Conservation (phyloP, 257 asterid species). For the Lycium barbarum region DNA sequence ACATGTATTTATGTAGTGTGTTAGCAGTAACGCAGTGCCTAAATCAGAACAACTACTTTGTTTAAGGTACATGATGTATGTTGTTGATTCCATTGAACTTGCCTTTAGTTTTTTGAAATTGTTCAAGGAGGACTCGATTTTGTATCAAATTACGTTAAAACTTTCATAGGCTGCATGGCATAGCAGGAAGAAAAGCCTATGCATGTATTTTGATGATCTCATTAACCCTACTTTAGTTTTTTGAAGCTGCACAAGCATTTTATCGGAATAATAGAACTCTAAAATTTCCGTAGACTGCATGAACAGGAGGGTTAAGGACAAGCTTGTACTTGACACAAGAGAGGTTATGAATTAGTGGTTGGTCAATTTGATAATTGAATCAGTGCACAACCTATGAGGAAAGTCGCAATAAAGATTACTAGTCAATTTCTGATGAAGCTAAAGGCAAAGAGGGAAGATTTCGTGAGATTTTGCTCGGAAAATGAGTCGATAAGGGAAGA, state of each 20-base stretch:
- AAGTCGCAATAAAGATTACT: not conserved
- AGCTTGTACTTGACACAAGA: not conserved
- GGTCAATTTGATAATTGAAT: not conserved
- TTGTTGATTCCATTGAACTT: not conserved
- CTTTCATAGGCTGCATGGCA: not conserved
- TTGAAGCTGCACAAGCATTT: slow-evolving; percentile 7
- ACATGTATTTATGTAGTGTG: slow-evolving; percentile 9
- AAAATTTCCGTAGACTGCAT: not conserved
- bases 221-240: not conserved
- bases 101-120: not conserved
- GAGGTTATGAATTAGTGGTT: not conserved
- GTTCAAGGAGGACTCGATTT: not conserved
- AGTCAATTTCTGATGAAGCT: not conserved
- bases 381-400: not conserved
- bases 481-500: no score
- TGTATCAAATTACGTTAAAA: not conserved
- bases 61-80: not conserved
- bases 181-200: not conserved
- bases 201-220: not conserved
- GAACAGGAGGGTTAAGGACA: slow-evolving; percentile 7
- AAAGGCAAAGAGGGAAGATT: not conserved
- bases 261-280: not conserved
- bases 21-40: not conserved
- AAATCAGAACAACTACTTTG: not conserved
- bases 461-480: no score